Conservation (phyloP, 768 basidiomycete species). For the Clavulina sp. region DNA sequence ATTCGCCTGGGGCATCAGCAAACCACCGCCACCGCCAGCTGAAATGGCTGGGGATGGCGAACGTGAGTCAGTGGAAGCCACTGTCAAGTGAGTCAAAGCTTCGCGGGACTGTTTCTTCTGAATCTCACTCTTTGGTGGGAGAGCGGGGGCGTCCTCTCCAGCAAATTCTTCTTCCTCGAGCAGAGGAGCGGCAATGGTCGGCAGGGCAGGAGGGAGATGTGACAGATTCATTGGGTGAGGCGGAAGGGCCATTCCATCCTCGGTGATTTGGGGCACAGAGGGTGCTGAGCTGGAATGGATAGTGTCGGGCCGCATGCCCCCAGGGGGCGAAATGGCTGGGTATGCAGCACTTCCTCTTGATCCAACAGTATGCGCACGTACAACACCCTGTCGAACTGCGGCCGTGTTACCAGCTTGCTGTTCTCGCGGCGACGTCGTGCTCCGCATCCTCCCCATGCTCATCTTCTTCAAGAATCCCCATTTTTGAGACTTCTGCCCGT, state of each 20-base stretch:
- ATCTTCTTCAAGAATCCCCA: slow-evolving; percentile 96
- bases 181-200: background rate
- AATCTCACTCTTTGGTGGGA: background rate
- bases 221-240: background rate
- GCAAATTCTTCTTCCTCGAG: background rate
- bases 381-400: background rate
- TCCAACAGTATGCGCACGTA: background rate
- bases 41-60: slow-evolving; percentile 2
- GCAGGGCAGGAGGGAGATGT: background rate
- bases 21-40: no score
- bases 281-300: background rate
- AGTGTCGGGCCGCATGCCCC: background rate
- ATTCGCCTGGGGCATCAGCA: no score
- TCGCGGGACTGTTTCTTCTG: background rate
- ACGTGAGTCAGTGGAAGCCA: slow-evolving; percentile 1
- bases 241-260: background rate
- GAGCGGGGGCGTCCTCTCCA: slow-evolving; percentile 1
- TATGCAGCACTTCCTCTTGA: no score
- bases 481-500: slow-evolving; percentile 40
- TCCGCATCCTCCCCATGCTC: slow-evolving; percentile 86
- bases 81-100: background rate
- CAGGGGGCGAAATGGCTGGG: no score
- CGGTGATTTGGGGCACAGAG: background rate
- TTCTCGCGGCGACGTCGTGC: background rate
- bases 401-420: background rate